phyloP scores from a whole-genome alignment of 164 flowering plant species.

The Dillenia suffruticosa region DNA sequence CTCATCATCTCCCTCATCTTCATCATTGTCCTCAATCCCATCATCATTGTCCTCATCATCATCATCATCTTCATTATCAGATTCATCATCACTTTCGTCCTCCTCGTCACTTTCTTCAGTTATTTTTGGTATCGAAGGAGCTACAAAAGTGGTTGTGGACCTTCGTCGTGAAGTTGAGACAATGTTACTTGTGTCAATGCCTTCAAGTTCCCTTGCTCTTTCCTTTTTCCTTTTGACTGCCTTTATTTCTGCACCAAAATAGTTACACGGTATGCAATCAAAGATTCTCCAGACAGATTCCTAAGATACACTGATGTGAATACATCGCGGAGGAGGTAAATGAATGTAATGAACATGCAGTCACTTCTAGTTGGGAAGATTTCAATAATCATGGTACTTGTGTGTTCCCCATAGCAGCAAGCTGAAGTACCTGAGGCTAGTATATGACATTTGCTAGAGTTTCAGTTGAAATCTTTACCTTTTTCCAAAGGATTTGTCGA shows the following conservation, averaged over 20 bases:
- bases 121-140: slow-evolving; percentile 60
- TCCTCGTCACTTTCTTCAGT: slow-evolving; percentile 40
- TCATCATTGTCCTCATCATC: slow-evolving; percentile 30
- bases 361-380: no score
- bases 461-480: slow-evolving; percentile 33
- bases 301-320: no score
- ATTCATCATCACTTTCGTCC: slow-evolving; percentile 26
- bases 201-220: slow-evolving; percentile 91
- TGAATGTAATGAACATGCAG: no score
- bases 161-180: slow-evolving; percentile 75
- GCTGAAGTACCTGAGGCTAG: no score
- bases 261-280: neutral
- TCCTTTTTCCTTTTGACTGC: slow-evolving; percentile 72
- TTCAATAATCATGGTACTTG: no score
- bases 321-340: no score
- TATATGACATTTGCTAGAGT: no score
- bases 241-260: slow-evolving; percentile 59
- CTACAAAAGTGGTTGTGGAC: slow-evolving; percentile 48
- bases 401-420: no score
- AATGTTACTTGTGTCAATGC: slow-evolving; percentile 89
- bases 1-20: slow-evolving; percentile 35
- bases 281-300: no score
- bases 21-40: slow-evolving; percentile 21
- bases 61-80: slow-evolving; percentile 40
- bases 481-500: slow-evolving; percentile 83